These are phyloP conservation scores for Xenoacremonium recifei DNA, from an alignment of 2,329 filamentous ascomycete species.

Conservation along the genomic window DNA sequence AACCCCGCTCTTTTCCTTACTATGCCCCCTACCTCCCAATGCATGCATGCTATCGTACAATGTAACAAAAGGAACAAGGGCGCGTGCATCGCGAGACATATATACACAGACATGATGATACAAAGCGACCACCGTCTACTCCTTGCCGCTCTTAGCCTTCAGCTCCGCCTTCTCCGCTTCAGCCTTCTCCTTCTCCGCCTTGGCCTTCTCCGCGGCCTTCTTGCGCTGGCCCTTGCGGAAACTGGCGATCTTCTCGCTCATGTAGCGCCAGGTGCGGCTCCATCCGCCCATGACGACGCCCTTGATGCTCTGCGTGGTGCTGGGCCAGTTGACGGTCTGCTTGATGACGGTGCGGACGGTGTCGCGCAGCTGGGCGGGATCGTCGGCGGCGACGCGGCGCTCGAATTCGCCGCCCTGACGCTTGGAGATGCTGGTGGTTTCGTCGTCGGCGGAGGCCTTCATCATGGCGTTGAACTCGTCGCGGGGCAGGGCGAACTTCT, in stretches of 20 bases:
- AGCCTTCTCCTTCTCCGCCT: constrained; percentile 7
- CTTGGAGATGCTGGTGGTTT: constrained; percentile 65
- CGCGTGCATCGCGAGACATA: too few relatives aligned
- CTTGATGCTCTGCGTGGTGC: constrained; percentile 84
- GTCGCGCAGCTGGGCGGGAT: constrained; percentile 62
- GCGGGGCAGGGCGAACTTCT: constrained; percentile 81
- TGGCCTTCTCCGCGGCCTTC: constrained; percentile 25
- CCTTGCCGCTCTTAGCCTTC: too few relatives aligned
- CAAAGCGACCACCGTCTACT: neutral
- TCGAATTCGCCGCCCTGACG: constrained; percentile 84
- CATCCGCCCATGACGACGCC: constrained; percentile 77
- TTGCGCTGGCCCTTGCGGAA: constrained; percentile 54
- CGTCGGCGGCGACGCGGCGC: constrained; percentile 72
- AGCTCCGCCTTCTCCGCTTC: constrained; percentile 17
- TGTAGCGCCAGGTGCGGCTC: constrained; percentile 67
- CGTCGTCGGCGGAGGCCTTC: constrained; percentile 69
- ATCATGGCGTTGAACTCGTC: constrained; percentile 85
- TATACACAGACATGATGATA: neutral
- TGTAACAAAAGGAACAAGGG: too few relatives aligned
- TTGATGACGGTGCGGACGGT: constrained; percentile 76
- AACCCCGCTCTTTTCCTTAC: too few relatives aligned
- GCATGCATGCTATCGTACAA: too few relatives aligned
- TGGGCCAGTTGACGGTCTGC: constrained; percentile 90
- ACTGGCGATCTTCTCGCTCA: constrained; percentile 77
- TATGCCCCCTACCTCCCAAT: too few relatives aligned